phyloP scores from a whole-genome alignment of 768 basidiomycete species.

The Coprinellus micaceus region DNA sequence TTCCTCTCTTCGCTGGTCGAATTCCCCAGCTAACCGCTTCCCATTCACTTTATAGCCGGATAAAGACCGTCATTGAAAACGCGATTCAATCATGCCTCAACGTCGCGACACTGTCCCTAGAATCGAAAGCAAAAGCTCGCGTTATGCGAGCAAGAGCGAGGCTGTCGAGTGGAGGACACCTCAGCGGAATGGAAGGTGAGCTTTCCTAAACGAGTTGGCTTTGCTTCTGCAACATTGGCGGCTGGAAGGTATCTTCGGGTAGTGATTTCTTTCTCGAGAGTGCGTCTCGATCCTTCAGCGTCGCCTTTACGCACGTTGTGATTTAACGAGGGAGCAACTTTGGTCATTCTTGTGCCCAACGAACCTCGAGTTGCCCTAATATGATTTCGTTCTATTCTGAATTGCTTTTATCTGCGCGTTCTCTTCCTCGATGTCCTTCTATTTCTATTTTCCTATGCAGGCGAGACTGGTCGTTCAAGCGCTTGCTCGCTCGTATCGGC shows the following conservation, averaged over 20 bases:
- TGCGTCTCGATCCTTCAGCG: too few relatives aligned
- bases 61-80: conserved; percentile 66
- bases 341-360: too few relatives aligned
- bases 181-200: conserved; percentile 64
- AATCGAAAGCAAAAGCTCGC: conserved; percentile 55
- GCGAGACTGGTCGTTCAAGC: too few relatives aligned
- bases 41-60: too few relatives aligned
- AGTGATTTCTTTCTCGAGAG: neutral
- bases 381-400: neutral
- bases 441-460: too few relatives aligned
- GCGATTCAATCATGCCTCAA: conserved; percentile 69
- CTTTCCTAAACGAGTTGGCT: conserved; percentile 12
- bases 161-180: conserved; percentile 54
- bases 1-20: conserved; percentile 5
- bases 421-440: too few relatives aligned
- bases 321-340: too few relatives aligned
- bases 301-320: too few relatives aligned
- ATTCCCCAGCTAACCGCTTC: neutral
- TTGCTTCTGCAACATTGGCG: neutral
- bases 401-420: neutral
- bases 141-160: conserved; percentile 65
- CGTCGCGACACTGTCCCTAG: conserved; percentile 47
- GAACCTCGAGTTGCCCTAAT: too few relatives aligned
- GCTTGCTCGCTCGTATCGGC: too few relatives aligned
- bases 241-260: too few relatives aligned